Percentiles rank a stretch among this genome's conserved stretches.
These are phyloP conservation scores for Alnus rubra DNA, from an alignment of 306 rosid species.

Conservation along the genomic window DNA sequence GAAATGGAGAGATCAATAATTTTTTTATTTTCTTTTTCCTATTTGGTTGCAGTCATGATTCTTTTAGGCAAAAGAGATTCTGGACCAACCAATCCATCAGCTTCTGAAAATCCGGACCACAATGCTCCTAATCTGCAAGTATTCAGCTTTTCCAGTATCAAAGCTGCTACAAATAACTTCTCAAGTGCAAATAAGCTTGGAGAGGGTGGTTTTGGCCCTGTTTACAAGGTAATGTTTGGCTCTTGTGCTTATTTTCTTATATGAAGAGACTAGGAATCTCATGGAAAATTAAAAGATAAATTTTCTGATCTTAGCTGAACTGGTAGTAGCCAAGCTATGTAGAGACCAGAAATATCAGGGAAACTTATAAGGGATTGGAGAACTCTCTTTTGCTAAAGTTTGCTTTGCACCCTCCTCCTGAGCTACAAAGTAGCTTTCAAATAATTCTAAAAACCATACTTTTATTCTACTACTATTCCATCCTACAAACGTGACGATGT, in stretches of 20 bases:
- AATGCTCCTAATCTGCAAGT: slow-evolving; percentile 37
- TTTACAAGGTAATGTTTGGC: slow-evolving; percentile 41
- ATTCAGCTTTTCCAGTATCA: slow-evolving; percentile 38
- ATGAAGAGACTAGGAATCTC: not conserved
- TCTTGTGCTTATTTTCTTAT: not conserved
- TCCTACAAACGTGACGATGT: too few relatives aligned
- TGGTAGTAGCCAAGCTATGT: too few relatives aligned
- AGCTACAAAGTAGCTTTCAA: too few relatives aligned
- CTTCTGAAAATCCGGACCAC: slow-evolving; percentile 12
- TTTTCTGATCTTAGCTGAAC: too few relatives aligned
- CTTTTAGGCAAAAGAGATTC: not conserved
- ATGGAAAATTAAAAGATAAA: too few relatives aligned
- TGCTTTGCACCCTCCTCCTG: too few relatives aligned
- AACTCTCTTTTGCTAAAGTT: too few relatives aligned
- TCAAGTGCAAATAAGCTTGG: slow-evolving; percentile 46
- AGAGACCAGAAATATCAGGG: too few relatives aligned
- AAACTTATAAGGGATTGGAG: too few relatives aligned
- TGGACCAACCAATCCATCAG: not conserved
- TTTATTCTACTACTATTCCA: too few relatives aligned
- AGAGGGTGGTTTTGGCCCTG: slow-evolving; percentile 55
- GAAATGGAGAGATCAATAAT: not conserved
- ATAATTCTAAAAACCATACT: too few relatives aligned
- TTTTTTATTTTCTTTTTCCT: not conserved
- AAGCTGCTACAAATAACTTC: slow-evolving; percentile 47
- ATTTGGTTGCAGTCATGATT: not conserved